These are phyloP conservation scores for Lodderomyces margitis DNA, from an alignment of 1,139 yeast species.

Conservation along the genomic window DNA sequence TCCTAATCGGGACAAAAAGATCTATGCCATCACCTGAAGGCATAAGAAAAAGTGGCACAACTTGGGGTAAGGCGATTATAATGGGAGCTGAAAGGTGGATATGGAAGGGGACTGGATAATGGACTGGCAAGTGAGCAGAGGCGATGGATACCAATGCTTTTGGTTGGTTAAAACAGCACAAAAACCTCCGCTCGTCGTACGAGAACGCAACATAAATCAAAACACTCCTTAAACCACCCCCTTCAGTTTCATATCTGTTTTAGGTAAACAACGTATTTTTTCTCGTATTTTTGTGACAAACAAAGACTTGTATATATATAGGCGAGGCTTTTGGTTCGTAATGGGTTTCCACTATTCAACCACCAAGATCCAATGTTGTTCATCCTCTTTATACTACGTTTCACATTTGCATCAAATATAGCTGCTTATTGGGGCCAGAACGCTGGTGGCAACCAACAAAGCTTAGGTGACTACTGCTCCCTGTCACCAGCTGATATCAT, in stretches of 20 bases:
- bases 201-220: no score
- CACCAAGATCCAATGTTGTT: slow-evolving; percentile 3
- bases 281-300: not conserved
- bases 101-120: no score
- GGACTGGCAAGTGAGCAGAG: no score
- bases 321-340: not conserved
- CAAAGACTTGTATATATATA: not conserved
- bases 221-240: slow-evolving; percentile 1
- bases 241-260: slow-evolving; percentile 3
- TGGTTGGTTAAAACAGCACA: no score
- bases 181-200: no score
- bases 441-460: slow-evolving; percentile 65
- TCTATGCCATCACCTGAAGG: no score
- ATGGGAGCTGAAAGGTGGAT: no score
- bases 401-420: slow-evolving; percentile 14
- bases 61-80: not conserved
- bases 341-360: not conserved
- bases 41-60: not conserved
- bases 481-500: slow-evolving; percentile 65
- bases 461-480: slow-evolving; percentile 62
- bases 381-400: slow-evolving; percentile 4
- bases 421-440: slow-evolving; percentile 90
- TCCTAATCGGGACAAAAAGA: not conserved
- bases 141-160: no score
- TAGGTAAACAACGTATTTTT: not conserved